Base-by-base conservation (phyloP, 768 basidiomycete species). In the Coprinellus micaceus region DNA sequence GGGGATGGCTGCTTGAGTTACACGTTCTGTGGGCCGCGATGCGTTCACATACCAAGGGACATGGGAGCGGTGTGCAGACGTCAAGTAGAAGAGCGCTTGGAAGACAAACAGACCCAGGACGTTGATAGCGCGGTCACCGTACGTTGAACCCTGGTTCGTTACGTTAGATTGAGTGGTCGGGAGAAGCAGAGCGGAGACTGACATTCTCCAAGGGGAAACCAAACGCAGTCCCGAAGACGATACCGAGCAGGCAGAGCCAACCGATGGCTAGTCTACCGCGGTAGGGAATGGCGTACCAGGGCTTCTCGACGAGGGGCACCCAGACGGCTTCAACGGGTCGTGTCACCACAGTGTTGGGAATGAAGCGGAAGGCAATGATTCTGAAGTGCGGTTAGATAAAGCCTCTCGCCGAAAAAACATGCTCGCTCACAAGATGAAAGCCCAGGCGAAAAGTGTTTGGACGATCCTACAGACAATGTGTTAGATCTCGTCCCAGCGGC, bases 221-320 rank as follows among this genome's bases (percentile, higher is more conserved):
- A 67, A 91, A 95, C 0, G 91, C 92, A 19, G 89, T 92, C 28
- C 92, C 93, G 57, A 95, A 88, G 46, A 93, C 75, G 55, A 93
- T 83, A 15, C 66, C 91, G 46, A 94, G 66, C 40, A 95, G 82
- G 58, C 82, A 83, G 22, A 90, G 66, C 89, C 89, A 92, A 49
- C 93, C 92, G 36, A 88, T 65, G 6, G 77, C 65, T 41, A 91
- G 74, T 17, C 91, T 79, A 53, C 77, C 61, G 25, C 63, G 65
- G 53, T 81, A 79, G 11, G 82, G 73, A 22, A 82, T 62, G 40
- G 64, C 76, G 69, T 83, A 86, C 77, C 83, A 94, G 5, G 91
- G 93, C 22, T 74, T 71, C 59, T 84, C 77, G 24, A 94, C 73
- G 22, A 77, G 52, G 40, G 88, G 86, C 10, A 74, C 58, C 91